Evolutionary conservation across 1,284 basidiomycete species (phyloP).

Genomic region (Golubevia sp.): DNA sequence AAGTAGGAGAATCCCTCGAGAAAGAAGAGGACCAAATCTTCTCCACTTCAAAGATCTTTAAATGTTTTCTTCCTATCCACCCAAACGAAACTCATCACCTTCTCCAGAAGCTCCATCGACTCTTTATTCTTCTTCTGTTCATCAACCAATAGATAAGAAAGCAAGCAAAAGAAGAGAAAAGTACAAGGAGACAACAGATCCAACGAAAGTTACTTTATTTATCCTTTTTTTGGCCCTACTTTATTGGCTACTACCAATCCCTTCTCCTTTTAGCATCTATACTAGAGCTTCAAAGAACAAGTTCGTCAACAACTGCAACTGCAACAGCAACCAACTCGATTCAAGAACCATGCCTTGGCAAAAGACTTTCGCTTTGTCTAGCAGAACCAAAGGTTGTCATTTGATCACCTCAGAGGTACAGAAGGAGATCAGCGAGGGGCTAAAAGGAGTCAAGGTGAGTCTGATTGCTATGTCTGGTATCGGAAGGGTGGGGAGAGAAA

Average conservation of each 20-base stretch:
- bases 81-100: too few species aligned
- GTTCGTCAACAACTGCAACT: neutral
- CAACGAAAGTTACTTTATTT: slow-evolving; percentile 18
- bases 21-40: too few species aligned
- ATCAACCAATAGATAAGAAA: too few species aligned
- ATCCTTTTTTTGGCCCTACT: slow-evolving; percentile 17
- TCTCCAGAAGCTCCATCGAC: too few species aligned
- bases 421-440: slow-evolving; percentile 45
- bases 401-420: slow-evolving; percentile 62
- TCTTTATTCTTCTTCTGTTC: too few species aligned
- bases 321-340: neutral
- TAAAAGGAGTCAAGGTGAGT: slow-evolving; percentile 28
- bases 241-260: slow-evolving; percentile 30
- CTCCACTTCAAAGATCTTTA: too few species aligned
- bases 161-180: too few species aligned
- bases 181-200: slow-evolving; percentile 9
- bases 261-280: slow-evolving; percentile 19
- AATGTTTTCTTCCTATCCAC: too few species aligned
- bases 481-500: too few species aligned
- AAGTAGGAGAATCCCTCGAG: too few species aligned
- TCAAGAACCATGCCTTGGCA: slow-evolving; percentile 48
- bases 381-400: slow-evolving; percentile 57
- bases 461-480: too few species aligned
- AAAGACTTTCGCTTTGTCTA: slow-evolving; percentile 50
- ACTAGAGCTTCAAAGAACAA: slow-evolving; percentile 5